These are phyloP conservation scores for Nicotiana obtusifolia DNA, from an alignment of 257 asterid species.

Conservation along the genomic window DNA sequence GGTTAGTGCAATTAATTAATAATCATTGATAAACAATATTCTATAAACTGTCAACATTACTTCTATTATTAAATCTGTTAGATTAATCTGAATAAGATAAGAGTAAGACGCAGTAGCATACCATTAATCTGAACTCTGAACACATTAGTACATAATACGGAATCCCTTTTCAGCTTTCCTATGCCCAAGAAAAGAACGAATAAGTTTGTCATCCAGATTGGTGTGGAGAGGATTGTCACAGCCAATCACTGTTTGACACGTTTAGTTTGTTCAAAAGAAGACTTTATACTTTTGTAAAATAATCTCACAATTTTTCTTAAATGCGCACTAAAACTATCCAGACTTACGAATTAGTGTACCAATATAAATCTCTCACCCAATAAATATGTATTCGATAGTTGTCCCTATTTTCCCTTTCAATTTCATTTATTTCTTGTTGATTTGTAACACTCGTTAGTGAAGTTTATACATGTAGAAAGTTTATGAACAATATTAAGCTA, in stretches of 20 bases:
- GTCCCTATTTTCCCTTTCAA: no score
- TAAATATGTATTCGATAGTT: no score
- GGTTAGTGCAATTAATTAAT: conserved; percentile 23
- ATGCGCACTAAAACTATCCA: no score
- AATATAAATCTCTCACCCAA: no score
- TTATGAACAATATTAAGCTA: no score
- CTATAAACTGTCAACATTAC: background rate
- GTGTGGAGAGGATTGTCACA: background rate
- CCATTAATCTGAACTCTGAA: background rate
- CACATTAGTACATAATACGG: background rate
- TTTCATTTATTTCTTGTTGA: no score
- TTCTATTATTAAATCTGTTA: background rate
- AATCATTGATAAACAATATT: conserved; percentile 27
- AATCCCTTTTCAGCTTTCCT: conserved; percentile 8
- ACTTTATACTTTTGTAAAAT: background rate
- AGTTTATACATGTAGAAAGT: no score
- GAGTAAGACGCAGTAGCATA: no score
- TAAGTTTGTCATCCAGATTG: background rate
- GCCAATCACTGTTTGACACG: conserved; percentile 4
- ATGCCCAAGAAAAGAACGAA: conserved; percentile 13
- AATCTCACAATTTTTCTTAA: no score
- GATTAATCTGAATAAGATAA: conserved; percentile 7
- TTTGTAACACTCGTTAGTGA: no score
- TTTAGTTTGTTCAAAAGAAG: background rate
- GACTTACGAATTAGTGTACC: no score